Evolutionary conservation across 306 rosid species (phyloP).

Genomic region (Castanea mollissima): DNA sequence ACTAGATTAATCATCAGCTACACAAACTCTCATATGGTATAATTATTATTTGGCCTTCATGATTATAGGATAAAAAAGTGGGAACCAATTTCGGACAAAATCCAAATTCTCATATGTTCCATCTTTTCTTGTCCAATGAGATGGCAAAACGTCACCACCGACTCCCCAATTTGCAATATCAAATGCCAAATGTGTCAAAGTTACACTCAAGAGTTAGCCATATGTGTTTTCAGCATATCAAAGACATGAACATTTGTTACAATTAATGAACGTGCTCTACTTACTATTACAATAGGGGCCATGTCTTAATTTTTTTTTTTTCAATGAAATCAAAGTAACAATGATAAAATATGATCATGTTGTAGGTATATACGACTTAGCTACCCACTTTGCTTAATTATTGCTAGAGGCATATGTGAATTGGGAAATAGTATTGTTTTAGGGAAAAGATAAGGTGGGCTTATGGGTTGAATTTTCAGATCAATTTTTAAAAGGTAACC

Average conservation of each 20-base stretch:
- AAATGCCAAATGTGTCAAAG: slow-evolving; percentile 11
- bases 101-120: slow-evolving; percentile 36
- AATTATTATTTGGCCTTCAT: slow-evolving; percentile 20
- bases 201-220: slow-evolving; percentile 9
- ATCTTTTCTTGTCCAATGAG: slow-evolving; percentile 42
- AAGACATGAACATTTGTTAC: background rate
- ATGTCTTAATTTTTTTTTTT: background rate
- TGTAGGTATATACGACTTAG: background rate
- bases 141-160: slow-evolving; percentile 26
- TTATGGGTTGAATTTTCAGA: background rate
- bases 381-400: background rate
- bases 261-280: background rate
- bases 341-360: background rate
- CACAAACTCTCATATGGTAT: slow-evolving; percentile 36
- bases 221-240: background rate
- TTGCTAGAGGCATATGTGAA: background rate
- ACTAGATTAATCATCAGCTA: slow-evolving; percentile 36
- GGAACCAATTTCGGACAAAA: slow-evolving; percentile 39
- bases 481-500: slow-evolving; percentile 10
- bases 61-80: slow-evolving; percentile 39
- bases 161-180: slow-evolving; percentile 36
- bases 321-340: background rate
- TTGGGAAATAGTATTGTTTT: slow-evolving; percentile 19
- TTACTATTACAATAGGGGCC: background rate
- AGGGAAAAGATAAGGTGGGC: slow-evolving; percentile 13